Percentiles rank a stretch among this genome's conserved stretches.
phyloP scores from a whole-genome alignment of 2,329 filamentous ascomycete species.

The Fusarium sp. region DNA sequence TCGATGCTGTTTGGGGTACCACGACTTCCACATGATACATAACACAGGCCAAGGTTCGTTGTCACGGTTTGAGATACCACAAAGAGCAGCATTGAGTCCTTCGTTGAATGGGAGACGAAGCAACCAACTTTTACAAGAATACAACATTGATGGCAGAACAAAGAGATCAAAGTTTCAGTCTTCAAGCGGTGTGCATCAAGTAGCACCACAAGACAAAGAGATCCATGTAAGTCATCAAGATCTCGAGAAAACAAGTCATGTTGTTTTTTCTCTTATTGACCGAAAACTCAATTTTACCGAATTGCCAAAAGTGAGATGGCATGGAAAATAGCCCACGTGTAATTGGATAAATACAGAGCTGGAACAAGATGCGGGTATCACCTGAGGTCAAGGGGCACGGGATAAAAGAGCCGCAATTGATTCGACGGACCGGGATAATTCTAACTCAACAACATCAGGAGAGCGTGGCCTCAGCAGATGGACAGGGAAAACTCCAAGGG shows the following conservation, averaged over 20 bases:
- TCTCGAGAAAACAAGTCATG: neutral
- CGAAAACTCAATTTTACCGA: slow-evolving; percentile 1
- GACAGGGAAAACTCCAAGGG: neutral
- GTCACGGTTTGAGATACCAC: slow-evolving; percentile 16
- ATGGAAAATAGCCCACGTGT: slow-evolving; percentile 24
- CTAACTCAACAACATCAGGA: slow-evolving; percentile 17
- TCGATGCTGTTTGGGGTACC: slow-evolving; percentile 15
- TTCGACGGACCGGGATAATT: slow-evolving; percentile 16
- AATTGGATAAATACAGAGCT: slow-evolving; percentile 5
- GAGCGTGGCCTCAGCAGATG: slow-evolving; percentile 20
- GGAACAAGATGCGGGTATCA: slow-evolving; percentile 27
- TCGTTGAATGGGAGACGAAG: neutral
- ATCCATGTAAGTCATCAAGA: slow-evolving; percentile 12
- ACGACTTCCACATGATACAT: slow-evolving; percentile 16
- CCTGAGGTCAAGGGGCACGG: slow-evolving; percentile 26
- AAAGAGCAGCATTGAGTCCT: neutral
- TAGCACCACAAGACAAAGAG: slow-evolving; percentile 10
- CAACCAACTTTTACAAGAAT: neutral
- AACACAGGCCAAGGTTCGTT: slow-evolving; percentile 19
- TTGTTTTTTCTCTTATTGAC: neutral
- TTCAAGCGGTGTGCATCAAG: slow-evolving; percentile 28
- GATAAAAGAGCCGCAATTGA: slow-evolving; percentile 27
- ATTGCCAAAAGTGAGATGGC: slow-evolving; percentile 24
- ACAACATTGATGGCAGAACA: slow-evolving; percentile 19
- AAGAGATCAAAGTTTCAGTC: slow-evolving; percentile 19